Evolutionary conservation across 2,329 filamentous ascomycete genomes (phyloP), one percentile per base, ranked within the genome.

Genomic region (Huntiella bhutanensis): DNA sequence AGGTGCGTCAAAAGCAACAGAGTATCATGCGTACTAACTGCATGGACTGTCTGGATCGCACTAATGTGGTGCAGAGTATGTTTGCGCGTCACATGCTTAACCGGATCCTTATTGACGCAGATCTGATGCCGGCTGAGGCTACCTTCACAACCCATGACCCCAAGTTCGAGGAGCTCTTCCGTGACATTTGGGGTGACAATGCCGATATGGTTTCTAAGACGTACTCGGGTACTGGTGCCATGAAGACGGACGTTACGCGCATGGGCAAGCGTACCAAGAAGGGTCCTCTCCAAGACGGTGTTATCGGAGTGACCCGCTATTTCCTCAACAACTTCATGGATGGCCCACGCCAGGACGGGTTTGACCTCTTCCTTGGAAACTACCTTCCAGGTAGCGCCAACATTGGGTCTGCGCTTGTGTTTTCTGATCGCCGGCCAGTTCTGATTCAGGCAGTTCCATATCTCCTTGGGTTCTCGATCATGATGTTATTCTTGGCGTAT

Each of bases 221-320:
- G 0, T 98, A 98, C 62, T 91, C 91, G 1, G 91, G 91, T 47
- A 98, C 92, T 0, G 92, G 91, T 3, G 91, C 91, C 44, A 75
- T 98, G 66, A 98, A 98, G 71, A 98, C 91, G 0, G 92, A 98
- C 60, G 85, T 96, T 55, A 98, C 91, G 2, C 80, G 91, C n/a
- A 85, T 85, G 1, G 92, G 88, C 43, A 77, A 82, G 56, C 77
- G 92, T 46, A 98, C 91, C 28, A 85, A 80, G 58, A 73, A 75
- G 6, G 91, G 91, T 46, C 81, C 82, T 49, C 64, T 94, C 43
- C 83, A 91, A 57, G 91, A 98, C 60, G 68, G 85, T 44, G 83
- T 79, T 55, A 88, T 96, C 53, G 91, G 86, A 36, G 66, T 92
- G 53, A 93, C 83, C 5, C 75, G 91, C 51, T 98, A 95, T 62